Base-by-base conservation (phyloP, 495 filamentous ascomycete species). In the Tuber borchii region DNA sequence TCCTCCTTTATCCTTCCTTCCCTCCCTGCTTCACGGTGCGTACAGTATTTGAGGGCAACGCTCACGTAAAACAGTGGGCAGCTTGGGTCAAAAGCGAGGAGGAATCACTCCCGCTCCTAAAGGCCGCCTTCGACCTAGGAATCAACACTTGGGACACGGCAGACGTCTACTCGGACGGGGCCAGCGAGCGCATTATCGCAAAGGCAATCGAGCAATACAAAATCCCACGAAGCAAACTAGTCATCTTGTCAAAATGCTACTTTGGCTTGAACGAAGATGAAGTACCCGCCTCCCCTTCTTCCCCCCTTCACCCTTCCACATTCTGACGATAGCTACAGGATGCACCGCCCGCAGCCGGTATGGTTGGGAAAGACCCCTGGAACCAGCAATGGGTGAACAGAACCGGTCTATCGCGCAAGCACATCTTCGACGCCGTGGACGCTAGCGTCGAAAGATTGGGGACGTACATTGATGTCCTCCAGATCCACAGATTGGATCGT, bases 211-310 rank as follows among this genome's bases (percentile, higher is more conserved):
- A 90, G 82, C 84, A 91, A 78, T 94, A 90, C 87, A 86, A 88
- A 68, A 93, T 95, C 81, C 92, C 92, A 1, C 91, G 93, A 46
- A 85, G 89, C 75, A 90, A 90, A 76, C 85, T 95, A 72, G 89
- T 94, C 65, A 91, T 97, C 80, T 83, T 94, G 78, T 90, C 89
- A 75, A 95, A 96, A 85, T 93, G 91, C 84, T 92, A 87, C 85
- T 92, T 89, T 81, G 45, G 22, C 16, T 72, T 75, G 12, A 22
- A 56, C 8, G 72, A 78, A 1, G 45, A 56, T 71, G 19, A 40
- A 8, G 42, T 4, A 3, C 1, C 1, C 37, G 26, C 9, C 7
- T 22, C 16, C 19, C 22, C 20, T 10, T 22, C 39, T 2, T 37
- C 39, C 39, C 39, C 5, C 8, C 22, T 56, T 10, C 20, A 8